Conservation (phyloP, 106 monocot species). For the Allium cepa region DNA sequence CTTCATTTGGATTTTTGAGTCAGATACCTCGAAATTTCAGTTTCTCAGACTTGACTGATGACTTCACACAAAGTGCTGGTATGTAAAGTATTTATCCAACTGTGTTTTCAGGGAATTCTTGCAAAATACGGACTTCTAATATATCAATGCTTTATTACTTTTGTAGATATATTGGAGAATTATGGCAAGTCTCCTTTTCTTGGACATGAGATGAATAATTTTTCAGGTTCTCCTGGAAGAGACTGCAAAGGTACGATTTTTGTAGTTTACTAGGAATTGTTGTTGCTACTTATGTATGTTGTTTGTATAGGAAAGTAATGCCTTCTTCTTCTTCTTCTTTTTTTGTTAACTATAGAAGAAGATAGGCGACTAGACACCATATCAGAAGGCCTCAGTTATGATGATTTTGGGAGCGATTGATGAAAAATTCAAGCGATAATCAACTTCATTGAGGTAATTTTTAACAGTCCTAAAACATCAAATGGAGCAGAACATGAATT, state of each 20-base stretch:
- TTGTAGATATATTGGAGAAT: constrained; percentile 69
- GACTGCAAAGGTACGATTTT: constrained; percentile 36
- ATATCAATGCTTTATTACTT: not conserved
- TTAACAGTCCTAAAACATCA: no score
- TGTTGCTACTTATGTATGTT: not conserved
- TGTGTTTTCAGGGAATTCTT: not conserved
- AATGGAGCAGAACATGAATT: no score
- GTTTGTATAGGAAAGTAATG: not conserved
- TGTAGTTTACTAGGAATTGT: not conserved
- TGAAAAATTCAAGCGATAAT: not conserved
- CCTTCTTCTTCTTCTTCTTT: not conserved
- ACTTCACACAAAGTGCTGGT: constrained; percentile 75
- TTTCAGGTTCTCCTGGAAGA: constrained; percentile 38
- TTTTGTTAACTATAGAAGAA: constrained; percentile 26
- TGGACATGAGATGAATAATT: constrained; percentile 54
- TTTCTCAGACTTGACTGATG: constrained; percentile 87
- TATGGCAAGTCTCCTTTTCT: constrained; percentile 90
- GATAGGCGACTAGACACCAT: constrained; percentile 66
- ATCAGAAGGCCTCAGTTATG: constrained; percentile 75
- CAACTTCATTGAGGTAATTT: no score
- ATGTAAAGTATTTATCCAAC: not conserved
- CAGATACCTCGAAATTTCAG: constrained; percentile 90
- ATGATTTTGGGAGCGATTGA: constrained; percentile 81
- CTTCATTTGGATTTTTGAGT: constrained; percentile 67
- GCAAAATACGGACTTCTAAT: not conserved